Evolutionary conservation across 208 protist species (phyloP).

Genomic region (Tritrichomonas musculus): DNA sequence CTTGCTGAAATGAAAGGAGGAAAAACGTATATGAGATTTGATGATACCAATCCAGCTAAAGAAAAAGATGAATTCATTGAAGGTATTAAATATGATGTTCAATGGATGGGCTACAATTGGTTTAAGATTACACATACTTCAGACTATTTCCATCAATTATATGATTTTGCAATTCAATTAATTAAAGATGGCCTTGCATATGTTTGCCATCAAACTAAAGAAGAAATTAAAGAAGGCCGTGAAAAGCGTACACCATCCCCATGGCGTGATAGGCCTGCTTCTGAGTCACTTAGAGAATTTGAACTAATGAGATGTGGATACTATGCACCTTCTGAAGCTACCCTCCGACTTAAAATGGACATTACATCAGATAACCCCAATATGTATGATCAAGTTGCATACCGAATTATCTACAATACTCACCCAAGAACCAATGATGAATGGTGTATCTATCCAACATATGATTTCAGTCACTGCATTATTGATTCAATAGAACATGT

Average conservation of each 20-base stretch:
- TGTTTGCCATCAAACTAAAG: constrained; percentile 77
- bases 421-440: constrained; percentile 76
- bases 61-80: constrained; percentile 42
- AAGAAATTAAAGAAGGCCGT: constrained; percentile 77
- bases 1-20: constrained; percentile 67
- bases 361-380: constrained; percentile 87
- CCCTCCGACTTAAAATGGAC: constrained; percentile 96
- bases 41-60: constrained; percentile 43
- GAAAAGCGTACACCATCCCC: constrained; percentile 45
- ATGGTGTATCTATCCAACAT: constrained; percentile 98
- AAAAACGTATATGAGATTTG: constrained; percentile 62
- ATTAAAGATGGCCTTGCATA: constrained; percentile 71
- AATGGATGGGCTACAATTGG: constrained; percentile 53
- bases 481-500: constrained; percentile 98
- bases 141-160: constrained; percentile 80
- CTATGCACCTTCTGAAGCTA: constrained; percentile 87
- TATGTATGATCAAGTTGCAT: constrained; percentile 96
- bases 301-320: constrained; percentile 68
- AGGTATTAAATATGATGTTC: constrained; percentile 36
- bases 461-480: constrained; percentile 99
- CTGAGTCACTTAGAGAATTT: constrained; percentile 65
- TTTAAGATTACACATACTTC: constrained; percentile 31
- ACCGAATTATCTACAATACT: constrained; percentile 88
- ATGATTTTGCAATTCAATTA: constrained; percentile 88
- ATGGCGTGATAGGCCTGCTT: constrained; percentile 58